Conservation (phyloP, 371 early-diverging fungal species). For the Mucor plumbeus region DNA sequence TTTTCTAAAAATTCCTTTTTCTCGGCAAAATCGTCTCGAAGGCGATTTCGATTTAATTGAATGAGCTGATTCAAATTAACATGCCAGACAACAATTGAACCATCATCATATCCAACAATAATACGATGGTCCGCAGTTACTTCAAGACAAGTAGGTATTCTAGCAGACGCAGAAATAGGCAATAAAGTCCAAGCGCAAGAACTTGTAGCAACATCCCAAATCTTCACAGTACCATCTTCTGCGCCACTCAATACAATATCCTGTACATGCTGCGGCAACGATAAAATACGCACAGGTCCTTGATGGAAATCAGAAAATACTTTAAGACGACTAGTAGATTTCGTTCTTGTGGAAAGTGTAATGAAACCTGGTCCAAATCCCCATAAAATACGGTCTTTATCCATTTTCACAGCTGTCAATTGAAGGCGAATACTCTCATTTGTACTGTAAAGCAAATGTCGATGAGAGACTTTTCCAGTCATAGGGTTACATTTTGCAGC, state of each 20-base stretch:
- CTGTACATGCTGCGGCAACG: conserved; percentile 28
- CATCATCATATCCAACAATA: conserved; percentile 49
- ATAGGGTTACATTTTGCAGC: conserved; percentile 48
- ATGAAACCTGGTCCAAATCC: conserved; percentile 47
- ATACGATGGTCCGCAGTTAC: conserved; percentile 31
- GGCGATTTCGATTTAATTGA: conserved; percentile 17
- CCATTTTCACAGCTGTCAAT: conserved; percentile 39
- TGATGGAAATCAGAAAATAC: conserved; percentile 51
- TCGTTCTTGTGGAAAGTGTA: conserved; percentile 38
- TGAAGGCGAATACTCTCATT: conserved; percentile 34
- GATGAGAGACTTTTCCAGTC: conserved; percentile 49
- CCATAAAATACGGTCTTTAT: conserved; percentile 56
- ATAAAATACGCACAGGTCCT: conserved; percentile 40
- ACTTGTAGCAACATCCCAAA: conserved; percentile 43
- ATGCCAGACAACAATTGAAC: conserved; percentile 48
- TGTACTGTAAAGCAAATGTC: conserved; percentile 45
- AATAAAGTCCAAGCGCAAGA: conserved; percentile 33
- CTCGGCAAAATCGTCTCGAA: conserved; percentile 1
- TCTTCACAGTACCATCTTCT: conserved; percentile 44
- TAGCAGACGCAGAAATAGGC: conserved; percentile 26
- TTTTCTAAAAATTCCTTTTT: neutral
- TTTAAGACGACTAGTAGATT: conserved; percentile 36
- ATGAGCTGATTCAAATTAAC: conserved; percentile 29
- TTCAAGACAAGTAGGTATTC: conserved; percentile 34
- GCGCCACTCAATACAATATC: conserved; percentile 50